Conservation (phyloP, 108 stramenopile genomes). For the Skeletonema costatum region DNA sequence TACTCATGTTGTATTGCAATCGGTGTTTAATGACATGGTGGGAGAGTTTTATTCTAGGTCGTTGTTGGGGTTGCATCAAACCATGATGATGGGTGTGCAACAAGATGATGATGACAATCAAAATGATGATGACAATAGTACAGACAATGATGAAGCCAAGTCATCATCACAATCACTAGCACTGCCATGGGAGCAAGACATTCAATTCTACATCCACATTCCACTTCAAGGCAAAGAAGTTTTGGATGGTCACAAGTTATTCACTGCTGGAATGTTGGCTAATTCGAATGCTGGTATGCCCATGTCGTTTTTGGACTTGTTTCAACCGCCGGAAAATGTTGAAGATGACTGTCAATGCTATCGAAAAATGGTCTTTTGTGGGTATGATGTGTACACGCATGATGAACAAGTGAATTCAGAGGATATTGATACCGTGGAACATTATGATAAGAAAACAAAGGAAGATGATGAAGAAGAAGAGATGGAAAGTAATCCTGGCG, state of each 20-base stretch:
- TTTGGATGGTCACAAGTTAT: constrained; percentile 44
- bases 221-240: constrained; percentile 26
- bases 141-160: not conserved
- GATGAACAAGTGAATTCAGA: constrained; percentile 11
- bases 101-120: not conserved
- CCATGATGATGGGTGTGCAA: constrained; percentile 10
- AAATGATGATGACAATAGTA: not conserved
- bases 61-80: constrained; percentile 17
- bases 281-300: constrained; percentile 22
- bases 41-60: constrained; percentile 59
- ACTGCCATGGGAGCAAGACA: constrained; percentile 40
- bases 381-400: constrained; percentile 38
- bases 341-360: constrained; percentile 43
- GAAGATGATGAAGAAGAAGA: not conserved
- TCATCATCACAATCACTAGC: not conserved
- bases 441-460: not conserved
- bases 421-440: constrained; percentile 2
- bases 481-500: not conserved
- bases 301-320: constrained; percentile 41
- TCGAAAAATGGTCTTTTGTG: constrained; percentile 52
- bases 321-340: not conserved
- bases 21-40: constrained; percentile 56
- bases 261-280: constrained; percentile 43
- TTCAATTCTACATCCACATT: constrained; percentile 47
- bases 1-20: constrained; percentile 52